Conservation (phyloP, 768 basidiomycete genomes). For the Hericium coralloides region DNA sequence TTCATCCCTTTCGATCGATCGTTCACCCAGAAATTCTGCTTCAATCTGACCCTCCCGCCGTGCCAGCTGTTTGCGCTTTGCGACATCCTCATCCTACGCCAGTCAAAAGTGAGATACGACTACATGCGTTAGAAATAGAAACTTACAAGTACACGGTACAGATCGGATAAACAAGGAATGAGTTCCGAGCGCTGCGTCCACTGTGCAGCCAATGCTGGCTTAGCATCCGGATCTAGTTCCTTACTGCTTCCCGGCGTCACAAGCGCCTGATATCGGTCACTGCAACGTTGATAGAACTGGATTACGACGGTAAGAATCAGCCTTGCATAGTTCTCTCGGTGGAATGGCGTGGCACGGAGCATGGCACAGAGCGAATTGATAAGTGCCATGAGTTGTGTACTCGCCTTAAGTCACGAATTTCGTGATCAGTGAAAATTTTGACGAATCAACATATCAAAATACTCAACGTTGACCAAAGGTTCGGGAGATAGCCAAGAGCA, state of each 20-base stretch:
- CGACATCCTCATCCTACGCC: slow-evolving; percentile 29
- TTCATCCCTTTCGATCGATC: slow-evolving; percentile 46
- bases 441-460: neutral
- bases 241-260: slow-evolving; percentile 32
- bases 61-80: slow-evolving; percentile 47
- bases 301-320: slow-evolving; percentile 90
- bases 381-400: slow-evolving; percentile 76
- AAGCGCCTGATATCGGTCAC: slow-evolving; percentile 75
- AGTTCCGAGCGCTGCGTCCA: slow-evolving; percentile 87
- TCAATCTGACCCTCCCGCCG: slow-evolving; percentile 78
- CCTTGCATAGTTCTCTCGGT: slow-evolving; percentile 90
- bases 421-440: neutral
- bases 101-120: slow-evolving; percentile 1
- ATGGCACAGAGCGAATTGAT: slow-evolving; percentile 89
- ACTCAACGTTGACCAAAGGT: slow-evolving; percentile 69
- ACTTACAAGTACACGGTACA: slow-evolving; percentile 47
- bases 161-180: slow-evolving; percentile 60
- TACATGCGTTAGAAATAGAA: neutral
- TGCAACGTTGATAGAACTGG: slow-evolving; percentile 93
- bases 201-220: slow-evolving; percentile 51
- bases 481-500: slow-evolving; percentile 56
- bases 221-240: slow-evolving; percentile 29
- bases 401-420: slow-evolving; percentile 41
- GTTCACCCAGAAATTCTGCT: slow-evolving; percentile 50
- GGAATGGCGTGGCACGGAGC: slow-evolving; percentile 88